Evolutionary conservation across 345 rosid genomes (phyloP).

Genomic region (Pistacia atlantica): DNA sequence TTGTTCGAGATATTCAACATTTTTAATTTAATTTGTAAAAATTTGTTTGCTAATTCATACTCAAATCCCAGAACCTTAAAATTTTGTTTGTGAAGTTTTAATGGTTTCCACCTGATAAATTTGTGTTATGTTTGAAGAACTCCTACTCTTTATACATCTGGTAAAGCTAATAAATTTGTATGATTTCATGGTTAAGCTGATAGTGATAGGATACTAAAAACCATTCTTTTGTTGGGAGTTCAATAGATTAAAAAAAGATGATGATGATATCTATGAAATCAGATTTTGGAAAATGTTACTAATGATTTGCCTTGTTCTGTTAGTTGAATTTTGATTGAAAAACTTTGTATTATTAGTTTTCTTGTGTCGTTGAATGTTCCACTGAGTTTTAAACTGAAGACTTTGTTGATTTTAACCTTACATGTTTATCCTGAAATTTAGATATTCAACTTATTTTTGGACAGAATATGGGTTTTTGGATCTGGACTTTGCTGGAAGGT

Average conservation of each 20-base stretch:
- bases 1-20: no score
- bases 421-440: neutral
- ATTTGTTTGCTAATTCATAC: neutral
- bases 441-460: neutral
- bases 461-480: conserved; percentile 53
- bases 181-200: no score
- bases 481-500: conserved; percentile 49
- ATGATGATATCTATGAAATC: neutral
- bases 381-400: neutral
- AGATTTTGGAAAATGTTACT: neutral
- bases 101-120: neutral
- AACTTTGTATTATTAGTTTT: neutral
- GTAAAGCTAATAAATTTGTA: no score
- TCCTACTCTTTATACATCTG: neutral
- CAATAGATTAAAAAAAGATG: no score
- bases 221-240: no score
- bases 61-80: neutral
- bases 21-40: neutral
- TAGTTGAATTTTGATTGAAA: neutral
- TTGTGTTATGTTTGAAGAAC: neutral
- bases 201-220: no score
- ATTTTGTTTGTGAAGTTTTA: neutral
- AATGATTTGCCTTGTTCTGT: neutral
- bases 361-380: neutral
- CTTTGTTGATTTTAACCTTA: no score